These are phyloP conservation scores for Juglanconis juglandina DNA, from an alignment of 2,329 filamentous ascomycete genomes.

Conservation along the genomic window DNA sequence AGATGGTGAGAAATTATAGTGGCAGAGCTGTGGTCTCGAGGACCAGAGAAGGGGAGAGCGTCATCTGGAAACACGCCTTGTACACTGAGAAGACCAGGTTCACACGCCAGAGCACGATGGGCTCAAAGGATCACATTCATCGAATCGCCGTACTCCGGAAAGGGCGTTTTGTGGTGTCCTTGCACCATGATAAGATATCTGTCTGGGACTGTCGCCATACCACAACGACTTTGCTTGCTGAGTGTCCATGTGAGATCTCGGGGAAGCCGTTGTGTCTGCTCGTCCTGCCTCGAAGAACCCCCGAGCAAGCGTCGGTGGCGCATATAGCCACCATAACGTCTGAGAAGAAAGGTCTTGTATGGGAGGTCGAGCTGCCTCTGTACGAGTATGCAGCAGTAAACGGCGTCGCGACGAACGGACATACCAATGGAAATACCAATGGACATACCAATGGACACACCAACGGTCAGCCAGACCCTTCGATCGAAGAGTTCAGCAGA, in stretches of 20 bases:
- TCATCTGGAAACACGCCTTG: slow-evolving; percentile 73
- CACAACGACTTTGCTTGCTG: slow-evolving; percentile 56
- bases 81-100: slow-evolving; percentile 52
- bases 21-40: slow-evolving; percentile 78
- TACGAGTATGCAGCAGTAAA: slow-evolving; percentile 28
- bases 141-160: slow-evolving; percentile 75
- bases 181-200: slow-evolving; percentile 67
- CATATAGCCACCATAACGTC: slow-evolving; percentile 83
- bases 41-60: slow-evolving; percentile 72
- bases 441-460: slow-evolving; percentile 23
- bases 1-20: slow-evolving; percentile 81
- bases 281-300: slow-evolving; percentile 62
- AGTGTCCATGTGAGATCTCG: slow-evolving; percentile 53
- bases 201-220: slow-evolving; percentile 74
- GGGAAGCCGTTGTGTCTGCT: slow-evolving; percentile 79
- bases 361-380: slow-evolving; percentile 67
- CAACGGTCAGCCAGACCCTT: slow-evolving; percentile 33
- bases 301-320: slow-evolving; percentile 52
- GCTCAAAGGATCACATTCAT: slow-evolving; percentile 68
- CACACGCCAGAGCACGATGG: slow-evolving; percentile 64
- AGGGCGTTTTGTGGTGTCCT: slow-evolving; percentile 75
- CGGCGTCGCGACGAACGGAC: slow-evolving; percentile 11
- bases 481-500: slow-evolving; percentile 63
- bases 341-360: slow-evolving; percentile 73
- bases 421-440: slow-evolving; percentile 26